Conservation (phyloP, 176 grass and related monocot genomes). For the Oropetium thomaeum region DNA sequence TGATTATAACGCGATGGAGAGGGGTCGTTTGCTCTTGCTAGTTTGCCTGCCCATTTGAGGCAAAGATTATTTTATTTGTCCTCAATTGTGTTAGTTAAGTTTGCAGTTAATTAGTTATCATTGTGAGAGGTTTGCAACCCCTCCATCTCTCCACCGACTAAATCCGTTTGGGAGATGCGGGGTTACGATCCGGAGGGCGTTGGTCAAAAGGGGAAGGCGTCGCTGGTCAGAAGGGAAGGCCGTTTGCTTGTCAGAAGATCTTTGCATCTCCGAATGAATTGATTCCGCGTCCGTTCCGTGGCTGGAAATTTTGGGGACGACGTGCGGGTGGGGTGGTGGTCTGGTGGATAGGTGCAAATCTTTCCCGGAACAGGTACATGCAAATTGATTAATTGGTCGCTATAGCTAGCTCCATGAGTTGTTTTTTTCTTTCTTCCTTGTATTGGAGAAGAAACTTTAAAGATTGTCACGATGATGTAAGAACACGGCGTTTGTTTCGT, state of each 20-base stretch:
- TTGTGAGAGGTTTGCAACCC: conserved; percentile 28
- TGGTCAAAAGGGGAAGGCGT: conserved; percentile 25
- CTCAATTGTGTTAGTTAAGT: too few species aligned
- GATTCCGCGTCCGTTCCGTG: background rate
- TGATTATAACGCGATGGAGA: background rate
- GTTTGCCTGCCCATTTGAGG: conserved; percentile 21
- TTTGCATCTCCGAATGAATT: background rate
- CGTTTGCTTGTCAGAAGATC: background rate
- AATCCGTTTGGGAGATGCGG: conserved; percentile 34
- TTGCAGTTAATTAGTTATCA: background rate
- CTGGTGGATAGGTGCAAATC: conserved; percentile 31
- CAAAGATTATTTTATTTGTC: too few species aligned
- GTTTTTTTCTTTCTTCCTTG: too few species aligned
- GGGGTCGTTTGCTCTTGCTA: conserved; percentile 40
- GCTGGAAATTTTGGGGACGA: background rate
- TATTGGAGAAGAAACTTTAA: too few species aligned
- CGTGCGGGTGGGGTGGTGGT: too few species aligned
- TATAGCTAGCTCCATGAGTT: too few species aligned
- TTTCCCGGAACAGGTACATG: conserved; percentile 27
- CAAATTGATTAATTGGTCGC: background rate
- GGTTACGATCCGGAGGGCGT: background rate
- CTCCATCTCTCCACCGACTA: conserved; percentile 26
- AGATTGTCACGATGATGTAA: too few species aligned
- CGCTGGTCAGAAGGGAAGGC: background rate
- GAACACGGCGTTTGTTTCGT: too few species aligned